Conservation (phyloP, 1,284 basidiomycete genomes). For the Butyriboletus regius region DNA sequence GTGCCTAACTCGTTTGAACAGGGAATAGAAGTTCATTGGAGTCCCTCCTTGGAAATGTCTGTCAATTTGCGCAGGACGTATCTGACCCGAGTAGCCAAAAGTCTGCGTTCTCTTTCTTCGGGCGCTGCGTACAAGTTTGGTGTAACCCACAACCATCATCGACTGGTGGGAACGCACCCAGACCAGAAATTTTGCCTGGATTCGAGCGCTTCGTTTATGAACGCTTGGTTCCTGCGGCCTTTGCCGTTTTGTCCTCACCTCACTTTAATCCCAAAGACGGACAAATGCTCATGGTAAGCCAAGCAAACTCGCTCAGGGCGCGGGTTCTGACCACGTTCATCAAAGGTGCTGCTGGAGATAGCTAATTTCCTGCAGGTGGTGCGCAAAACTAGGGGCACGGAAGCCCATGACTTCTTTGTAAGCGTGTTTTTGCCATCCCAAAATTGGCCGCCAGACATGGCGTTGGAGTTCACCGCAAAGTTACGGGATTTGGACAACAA, state of each 20-base stretch:
- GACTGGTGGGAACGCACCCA: slow-evolving; percentile 36
- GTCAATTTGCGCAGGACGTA: slow-evolving; percentile 67
- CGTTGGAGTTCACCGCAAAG: slow-evolving; percentile 72
- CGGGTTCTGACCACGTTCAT: not conserved
- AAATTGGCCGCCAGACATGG: slow-evolving; percentile 74
- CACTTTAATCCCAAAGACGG: slow-evolving; percentile 86
- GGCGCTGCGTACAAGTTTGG: slow-evolving; percentile 75
- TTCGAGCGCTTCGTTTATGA: slow-evolving; percentile 94
- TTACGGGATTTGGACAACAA: slow-evolving; percentile 74
- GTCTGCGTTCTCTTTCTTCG: slow-evolving; percentile 76
- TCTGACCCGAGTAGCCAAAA: slow-evolving; percentile 73
- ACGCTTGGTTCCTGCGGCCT: slow-evolving; percentile 74
- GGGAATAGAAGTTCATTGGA: slow-evolving; percentile 79
- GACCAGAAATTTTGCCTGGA: slow-evolving; percentile 62
- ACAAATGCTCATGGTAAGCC: slow-evolving; percentile 69
- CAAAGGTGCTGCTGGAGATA: slow-evolving; percentile 82
- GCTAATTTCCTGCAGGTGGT: slow-evolving; percentile 77
- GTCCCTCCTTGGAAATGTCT: slow-evolving; percentile 63
- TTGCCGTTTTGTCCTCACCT: slow-evolving; percentile 72
- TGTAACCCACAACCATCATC: slow-evolving; percentile 45
- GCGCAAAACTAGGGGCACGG: slow-evolving; percentile 70
- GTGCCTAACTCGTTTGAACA: slow-evolving; percentile 25
- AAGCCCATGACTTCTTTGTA: slow-evolving; percentile 78
- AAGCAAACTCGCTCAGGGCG: not conserved
- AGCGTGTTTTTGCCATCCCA: slow-evolving; percentile 80